Conservation (phyloP, 73 alveolate species). For the Halteria grandinella region DNA sequence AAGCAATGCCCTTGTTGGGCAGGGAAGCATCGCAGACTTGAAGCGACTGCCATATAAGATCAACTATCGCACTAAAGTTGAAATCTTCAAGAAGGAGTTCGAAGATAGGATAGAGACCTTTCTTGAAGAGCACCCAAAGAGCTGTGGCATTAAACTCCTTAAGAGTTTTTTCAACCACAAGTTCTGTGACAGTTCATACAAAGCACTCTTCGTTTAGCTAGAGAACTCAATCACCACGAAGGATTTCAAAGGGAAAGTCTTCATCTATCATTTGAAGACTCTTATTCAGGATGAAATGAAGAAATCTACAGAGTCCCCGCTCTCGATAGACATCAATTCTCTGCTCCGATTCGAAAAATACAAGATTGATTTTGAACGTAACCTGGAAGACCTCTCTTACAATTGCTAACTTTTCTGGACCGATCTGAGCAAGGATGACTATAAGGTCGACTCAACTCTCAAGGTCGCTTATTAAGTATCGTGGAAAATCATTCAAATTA, state of each 20-base stretch:
- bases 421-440: slow-evolving; percentile 49
- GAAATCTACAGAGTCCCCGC: slow-evolving; percentile 48
- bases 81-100: slow-evolving; percentile 47
- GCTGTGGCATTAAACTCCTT: slow-evolving; percentile 29
- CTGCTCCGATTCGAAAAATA: slow-evolving; percentile 23
- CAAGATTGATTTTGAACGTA: slow-evolving; percentile 23
- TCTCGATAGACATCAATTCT: slow-evolving; percentile 37
- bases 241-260: slow-evolving; percentile 25
- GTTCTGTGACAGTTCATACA: slow-evolving; percentile 45
- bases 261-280: slow-evolving; percentile 52
- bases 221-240: slow-evolving; percentile 53
- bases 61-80: slow-evolving; percentile 36
- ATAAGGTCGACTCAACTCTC: slow-evolving; percentile 28
- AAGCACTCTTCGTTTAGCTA: slow-evolving; percentile 48
- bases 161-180: slow-evolving; percentile 47
- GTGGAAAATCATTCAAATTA: slow-evolving; percentile 23
- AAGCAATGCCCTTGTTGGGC: not conserved
- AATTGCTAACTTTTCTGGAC: slow-evolving; percentile 48
- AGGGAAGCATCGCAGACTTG: no score
- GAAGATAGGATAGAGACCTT: slow-evolving; percentile 23
- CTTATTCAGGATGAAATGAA: slow-evolving; percentile 53
- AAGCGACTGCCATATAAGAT: slow-evolving; percentile 49
- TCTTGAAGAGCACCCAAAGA: slow-evolving; percentile 31
- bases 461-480: slow-evolving; percentile 13
- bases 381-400: slow-evolving; percentile 38